Percentiles rank a stretch among this genome's conserved stretches.
Evolutionary conservation across 441 rosid genomes (phyloP).

Genomic region (Erysimum cheiri): DNA sequence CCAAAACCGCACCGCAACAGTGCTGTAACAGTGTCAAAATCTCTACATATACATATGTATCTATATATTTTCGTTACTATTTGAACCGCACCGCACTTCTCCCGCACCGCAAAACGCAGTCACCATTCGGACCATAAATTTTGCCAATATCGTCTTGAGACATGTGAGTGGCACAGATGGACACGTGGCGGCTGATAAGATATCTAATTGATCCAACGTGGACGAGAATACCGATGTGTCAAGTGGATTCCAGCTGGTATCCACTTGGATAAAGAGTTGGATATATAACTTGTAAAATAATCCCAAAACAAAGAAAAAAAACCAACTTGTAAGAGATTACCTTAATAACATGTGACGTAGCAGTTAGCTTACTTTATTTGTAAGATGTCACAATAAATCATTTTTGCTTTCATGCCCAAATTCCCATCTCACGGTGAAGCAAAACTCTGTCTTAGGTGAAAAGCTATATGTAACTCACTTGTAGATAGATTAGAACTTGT

Average conservation of each 20-base stretch:
- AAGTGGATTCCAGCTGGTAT: slow-evolving; percentile 50
- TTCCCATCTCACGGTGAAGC: not conserved
- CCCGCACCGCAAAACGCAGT: no score
- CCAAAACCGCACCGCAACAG: no score
- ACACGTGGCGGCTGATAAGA: slow-evolving; percentile 38
- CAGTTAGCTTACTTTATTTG: slow-evolving; percentile 13
- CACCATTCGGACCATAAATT: no score
- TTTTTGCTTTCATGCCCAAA: not conserved
- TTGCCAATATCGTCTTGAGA: slow-evolving; percentile 20
- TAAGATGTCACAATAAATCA: not conserved
- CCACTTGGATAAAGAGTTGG: slow-evolving; percentile 18
- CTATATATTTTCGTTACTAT: no score
- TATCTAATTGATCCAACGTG: slow-evolving; percentile 34
- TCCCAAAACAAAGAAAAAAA: not conserved
- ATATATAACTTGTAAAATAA: slow-evolving; percentile 20
- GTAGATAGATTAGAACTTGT: not conserved
- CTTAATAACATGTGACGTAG: slow-evolving; percentile 17
- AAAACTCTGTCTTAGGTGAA: not conserved
- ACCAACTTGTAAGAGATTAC: not conserved
- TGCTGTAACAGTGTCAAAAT: no score
- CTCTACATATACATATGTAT: no score
- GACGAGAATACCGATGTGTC: slow-evolving; percentile 41
- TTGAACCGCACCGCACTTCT: no score
- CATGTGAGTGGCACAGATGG: not conserved
- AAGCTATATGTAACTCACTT: not conserved